A percentile compares a stretch with the other conserved stretches of the same genome.
Conservation (phyloP, 2,329 filamentous ascomycete species). For the Fusarium bulbicola region DNA sequence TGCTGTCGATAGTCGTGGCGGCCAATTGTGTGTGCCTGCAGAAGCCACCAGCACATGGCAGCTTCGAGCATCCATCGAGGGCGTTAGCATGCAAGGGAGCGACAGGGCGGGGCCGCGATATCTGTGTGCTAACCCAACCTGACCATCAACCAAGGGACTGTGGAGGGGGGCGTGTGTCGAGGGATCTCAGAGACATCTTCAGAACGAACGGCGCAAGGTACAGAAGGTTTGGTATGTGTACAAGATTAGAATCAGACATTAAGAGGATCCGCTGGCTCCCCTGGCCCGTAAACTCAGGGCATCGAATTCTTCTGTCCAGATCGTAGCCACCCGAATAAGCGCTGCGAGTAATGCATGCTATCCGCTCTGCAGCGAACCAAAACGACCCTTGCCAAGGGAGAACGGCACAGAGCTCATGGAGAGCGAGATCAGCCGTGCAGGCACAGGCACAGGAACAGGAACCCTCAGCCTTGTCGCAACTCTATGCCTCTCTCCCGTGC, state of each 20-base stretch:
- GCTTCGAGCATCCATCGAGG: conserved; percentile 47
- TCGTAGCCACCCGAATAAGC: conserved; percentile 30
- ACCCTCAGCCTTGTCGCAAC: conserved; percentile 39
- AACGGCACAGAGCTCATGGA: conserved; percentile 21
- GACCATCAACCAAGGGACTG: conserved; percentile 37
- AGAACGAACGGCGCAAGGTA: conserved; percentile 41
- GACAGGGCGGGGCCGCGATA: conserved; percentile 41
- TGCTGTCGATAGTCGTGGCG: conserved; percentile 36
- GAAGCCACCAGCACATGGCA: conserved; percentile 49
- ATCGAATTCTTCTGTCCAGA: conserved; percentile 43
- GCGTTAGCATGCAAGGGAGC: conserved; percentile 51
- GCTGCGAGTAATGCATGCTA: conserved; percentile 26
- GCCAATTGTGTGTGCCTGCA: conserved; percentile 43
- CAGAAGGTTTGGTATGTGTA: conserved; percentile 46
- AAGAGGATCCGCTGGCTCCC: conserved; percentile 37
- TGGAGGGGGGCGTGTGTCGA: conserved; percentile 36
- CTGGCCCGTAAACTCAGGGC: conserved; percentile 26
- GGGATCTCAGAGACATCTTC: conserved; percentile 33
- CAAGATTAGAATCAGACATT: conserved; percentile 54
- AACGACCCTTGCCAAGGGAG: conserved; percentile 43
- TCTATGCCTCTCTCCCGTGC: conserved; percentile 18
- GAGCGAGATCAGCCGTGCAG: conserved; percentile 19
- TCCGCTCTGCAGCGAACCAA: conserved; percentile 25
- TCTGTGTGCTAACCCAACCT: conserved; percentile 31
- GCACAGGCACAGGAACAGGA: conserved; percentile 11